Evolutionary conservation across 192 early-diverging fungal species (phyloP).

Genomic region (Diversispora epigaea): DNA sequence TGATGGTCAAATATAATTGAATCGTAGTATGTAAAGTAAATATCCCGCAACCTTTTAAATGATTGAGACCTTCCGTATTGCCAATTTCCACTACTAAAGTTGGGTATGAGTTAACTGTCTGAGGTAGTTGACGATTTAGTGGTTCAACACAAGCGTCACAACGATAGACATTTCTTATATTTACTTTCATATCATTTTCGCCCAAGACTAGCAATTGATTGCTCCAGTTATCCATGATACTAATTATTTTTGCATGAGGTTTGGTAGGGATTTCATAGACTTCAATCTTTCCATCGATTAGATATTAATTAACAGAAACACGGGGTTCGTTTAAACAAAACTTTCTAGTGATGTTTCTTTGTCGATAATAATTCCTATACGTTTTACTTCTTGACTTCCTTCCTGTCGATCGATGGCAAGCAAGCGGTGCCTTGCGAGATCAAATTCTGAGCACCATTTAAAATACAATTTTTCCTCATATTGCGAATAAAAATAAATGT

Average conservation of each 20-base stretch:
- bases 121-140: too few species aligned
- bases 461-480: not conserved
- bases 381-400: constrained; percentile 11
- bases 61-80: too few species aligned
- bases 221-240: constrained; percentile 1
- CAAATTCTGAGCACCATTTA: not conserved
- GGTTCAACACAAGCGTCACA: too few species aligned
- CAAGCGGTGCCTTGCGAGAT: not conserved
- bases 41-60: too few species aligned
- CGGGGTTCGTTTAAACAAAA: constrained; percentile 17
- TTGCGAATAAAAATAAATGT: too few species aligned
- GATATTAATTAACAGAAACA: constrained; percentile 21
- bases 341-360: constrained; percentile 19
- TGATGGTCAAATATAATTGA: too few species aligned
- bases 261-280: constrained; percentile 9
- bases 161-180: constrained; percentile 11
- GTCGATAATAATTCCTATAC: constrained; percentile 21
- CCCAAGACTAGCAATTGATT: not conserved
- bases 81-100: too few species aligned
- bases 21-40: too few species aligned
- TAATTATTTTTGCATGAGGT: not conserved
- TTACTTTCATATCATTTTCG: not conserved
- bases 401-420: constrained; percentile 19
- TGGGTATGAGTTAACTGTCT: too few species aligned
- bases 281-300: constrained; percentile 18